These are phyloP conservation scores for Xylaria hypoxylon DNA, from an alignment of 2,329 filamentous ascomycete genomes.

Conservation along the genomic window DNA sequence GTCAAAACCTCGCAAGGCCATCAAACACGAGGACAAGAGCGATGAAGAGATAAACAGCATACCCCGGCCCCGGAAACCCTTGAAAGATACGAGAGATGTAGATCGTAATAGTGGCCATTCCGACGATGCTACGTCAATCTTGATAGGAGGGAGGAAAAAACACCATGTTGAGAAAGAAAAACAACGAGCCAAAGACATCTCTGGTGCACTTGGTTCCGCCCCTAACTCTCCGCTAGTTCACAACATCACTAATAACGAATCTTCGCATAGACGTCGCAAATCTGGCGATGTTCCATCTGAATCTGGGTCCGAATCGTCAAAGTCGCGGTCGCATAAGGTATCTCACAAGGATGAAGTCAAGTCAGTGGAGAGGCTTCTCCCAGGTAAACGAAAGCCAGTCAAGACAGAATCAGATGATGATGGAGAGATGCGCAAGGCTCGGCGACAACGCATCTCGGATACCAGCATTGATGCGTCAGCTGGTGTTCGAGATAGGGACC, in stretches of 20 bases:
- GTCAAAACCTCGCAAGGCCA: slow-evolving; percentile 71
- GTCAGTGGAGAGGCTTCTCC: slow-evolving; percentile 59
- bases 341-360: slow-evolving; percentile 61
- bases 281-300: slow-evolving; percentile 57
- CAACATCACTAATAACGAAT: slow-evolving; percentile 45
- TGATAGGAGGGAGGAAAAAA: slow-evolving; percentile 63
- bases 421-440: slow-evolving; percentile 63
- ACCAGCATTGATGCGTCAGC: slow-evolving; percentile 53
- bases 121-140: slow-evolving; percentile 52
- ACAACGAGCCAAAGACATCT: slow-evolving; percentile 62
- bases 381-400: slow-evolving; percentile 65
- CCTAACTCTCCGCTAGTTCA: slow-evolving; percentile 65
- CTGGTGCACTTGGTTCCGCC: slow-evolving; percentile 69
- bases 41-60: slow-evolving; percentile 63
- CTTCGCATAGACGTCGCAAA: slow-evolving; percentile 55
- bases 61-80: slow-evolving; percentile 51
- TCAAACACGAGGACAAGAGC: slow-evolving; percentile 73
- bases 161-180: slow-evolving; percentile 59
- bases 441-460: slow-evolving; percentile 65
- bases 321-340: slow-evolving; percentile 59
- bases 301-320: slow-evolving; percentile 68
- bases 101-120: slow-evolving; percentile 48
- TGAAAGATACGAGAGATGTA: slow-evolving; percentile 51
- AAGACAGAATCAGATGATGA: slow-evolving; percentile 70
- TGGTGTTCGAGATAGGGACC: slow-evolving; percentile 49